Base-by-base conservation (phyloP, 768 basidiomycete species). In the Phaeolepiota aurea region DNA sequence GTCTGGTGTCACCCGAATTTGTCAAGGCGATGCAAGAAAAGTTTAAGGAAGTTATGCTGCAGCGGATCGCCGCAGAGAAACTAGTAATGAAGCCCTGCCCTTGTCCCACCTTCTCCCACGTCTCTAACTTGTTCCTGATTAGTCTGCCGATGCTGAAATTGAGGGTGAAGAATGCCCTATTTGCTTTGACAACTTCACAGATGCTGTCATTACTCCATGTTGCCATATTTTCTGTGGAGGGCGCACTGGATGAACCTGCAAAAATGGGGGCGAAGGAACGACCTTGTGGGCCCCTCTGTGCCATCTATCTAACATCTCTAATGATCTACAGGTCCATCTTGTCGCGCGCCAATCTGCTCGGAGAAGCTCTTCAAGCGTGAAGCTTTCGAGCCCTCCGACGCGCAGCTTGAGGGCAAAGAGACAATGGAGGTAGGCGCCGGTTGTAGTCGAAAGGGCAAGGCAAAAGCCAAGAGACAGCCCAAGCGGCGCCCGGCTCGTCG, bases 141-240 rank as follows among this genome's bases (percentile, higher is more conserved):
- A 80, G 75, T 72, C 72, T 13, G 47, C 48, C 1, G 65, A 74
- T 46, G 68, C 70, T 5, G 64, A 65, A 11, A 63, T 65, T 1
- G 71, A 75, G 16, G 65, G 68, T 7, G 76, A 78, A 32, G 77
- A 80, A 42, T 87, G 85, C 48, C 69, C 79, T 0, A 74, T 87
- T 41, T 86, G 84, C 54, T 73, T 72, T 44, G 83, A 86, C 42
- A 54, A 57, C 3, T 63, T 75, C 51, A 69, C 64, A 1, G 65
- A 76, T 39, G 62, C 77, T 12, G 61, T 77, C 14, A 54, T 85
- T 30, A 82, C 81, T 0, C 48, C 64, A 0, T 87, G 85, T 49
- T 54, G 55, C 1, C 84, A 85, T 48, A 55, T 68, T 1, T 85
- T 81, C 57, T 85, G 83, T 55, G 3, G 62, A 62, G 13, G 64